Evolutionary conservation across 345 rosid genomes (phyloP), one percentile per base, ranked within the genome.

Genomic region (Sonneratia caseolaris): DNA sequence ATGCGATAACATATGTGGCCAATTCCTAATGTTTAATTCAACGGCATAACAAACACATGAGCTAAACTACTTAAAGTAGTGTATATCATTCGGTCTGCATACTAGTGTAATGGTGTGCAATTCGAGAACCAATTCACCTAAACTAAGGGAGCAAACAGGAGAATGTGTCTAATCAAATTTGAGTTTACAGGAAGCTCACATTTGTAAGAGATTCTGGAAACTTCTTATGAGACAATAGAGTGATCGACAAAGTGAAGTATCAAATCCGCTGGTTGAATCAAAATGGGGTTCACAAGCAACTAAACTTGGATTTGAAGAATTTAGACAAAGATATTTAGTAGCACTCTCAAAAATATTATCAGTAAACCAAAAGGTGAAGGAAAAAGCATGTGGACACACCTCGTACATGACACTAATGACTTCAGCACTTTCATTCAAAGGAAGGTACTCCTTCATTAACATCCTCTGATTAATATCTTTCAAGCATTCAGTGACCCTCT

Each of bases 381-480:
- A 53, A 24, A 45, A 55, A 68, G 66, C 70, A 48, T n/a, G 53
- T 13, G 3, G 10, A 64, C 53, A 32, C 64, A 94, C 99, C 97
- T 95, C 99, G 48, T 95, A 95, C 97, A 92, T 92, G 73, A 95
- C 86, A 71, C 83, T 83, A 74, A 91, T 87, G 72, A 95, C 97
- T 82, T 84, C 80, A n/a, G 81, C 84, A 80, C 89, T 84, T 81
- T 88, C 93, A 73, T 73, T 81, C 61, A 77, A 78, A 13, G 91
- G 97, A 84, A 88, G 88, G 81, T 87, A 91, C 56, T 85, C 81
- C 62, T 84, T 73, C 70, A 51, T 74, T 49, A 73, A 84, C 61
- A 94, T 65, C 73, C 79, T 88, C 48, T 68, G 75, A 73, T 94
- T 89, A 10, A 91, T 79, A 79, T 85, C 89, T 71, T 76, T 88